A percentile compares a stretch with the other conserved stretches of the same genome.
Evolutionary conservation across 2,329 filamentous ascomycete genomes (phyloP).

Genomic region (Beauveria caledonica): DNA sequence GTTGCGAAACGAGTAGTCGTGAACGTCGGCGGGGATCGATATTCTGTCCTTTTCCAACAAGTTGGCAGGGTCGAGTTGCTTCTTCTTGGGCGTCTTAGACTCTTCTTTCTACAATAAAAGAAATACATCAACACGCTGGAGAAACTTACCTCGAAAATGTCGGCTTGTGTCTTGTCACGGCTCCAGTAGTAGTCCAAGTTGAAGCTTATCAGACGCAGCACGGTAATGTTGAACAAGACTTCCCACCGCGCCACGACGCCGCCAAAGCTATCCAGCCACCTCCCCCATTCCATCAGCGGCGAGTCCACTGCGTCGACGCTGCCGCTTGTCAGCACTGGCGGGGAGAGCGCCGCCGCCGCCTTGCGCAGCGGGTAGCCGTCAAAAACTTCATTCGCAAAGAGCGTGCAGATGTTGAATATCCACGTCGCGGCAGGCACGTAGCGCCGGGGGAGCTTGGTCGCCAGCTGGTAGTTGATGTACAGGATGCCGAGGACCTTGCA

Average conservation of each 20-base stretch:
- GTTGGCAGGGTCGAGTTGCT: conserved; percentile 79
- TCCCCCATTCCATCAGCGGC: conserved; percentile 51
- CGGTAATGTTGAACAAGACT: conserved; percentile 94
- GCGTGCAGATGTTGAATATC: conserved; percentile 75
- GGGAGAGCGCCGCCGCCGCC: conserved; percentile 46
- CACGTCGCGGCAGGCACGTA: conserved; percentile 73
- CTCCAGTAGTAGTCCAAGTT: conserved; percentile 98
- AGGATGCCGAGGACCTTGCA: conserved; percentile 77
- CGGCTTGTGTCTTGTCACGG: conserved; percentile 52
- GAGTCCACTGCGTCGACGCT: conserved; percentile 21
- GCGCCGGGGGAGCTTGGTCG: conserved; percentile 59
- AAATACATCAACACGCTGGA: no score
- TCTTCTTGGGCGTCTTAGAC: conserved; percentile 82
- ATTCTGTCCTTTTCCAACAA: conserved; percentile 87
- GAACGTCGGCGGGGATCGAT: conserved; percentile 59
- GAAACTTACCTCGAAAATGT: conserved; percentile 68
- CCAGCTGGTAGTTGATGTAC: conserved; percentile 72
- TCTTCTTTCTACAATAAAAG: no score
- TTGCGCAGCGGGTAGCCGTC: conserved; percentile 65
- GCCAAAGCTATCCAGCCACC: conserved; percentile 67
- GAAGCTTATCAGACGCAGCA: conserved; percentile 88
- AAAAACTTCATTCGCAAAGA: conserved; percentile 86
- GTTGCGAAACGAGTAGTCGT: conserved; percentile 73
- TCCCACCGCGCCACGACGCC: conserved; percentile 90
- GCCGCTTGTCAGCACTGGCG: conserved; percentile 27